Conservation (phyloP, 164 flowering plant genomes). For the Vitis labrusca region DNA sequence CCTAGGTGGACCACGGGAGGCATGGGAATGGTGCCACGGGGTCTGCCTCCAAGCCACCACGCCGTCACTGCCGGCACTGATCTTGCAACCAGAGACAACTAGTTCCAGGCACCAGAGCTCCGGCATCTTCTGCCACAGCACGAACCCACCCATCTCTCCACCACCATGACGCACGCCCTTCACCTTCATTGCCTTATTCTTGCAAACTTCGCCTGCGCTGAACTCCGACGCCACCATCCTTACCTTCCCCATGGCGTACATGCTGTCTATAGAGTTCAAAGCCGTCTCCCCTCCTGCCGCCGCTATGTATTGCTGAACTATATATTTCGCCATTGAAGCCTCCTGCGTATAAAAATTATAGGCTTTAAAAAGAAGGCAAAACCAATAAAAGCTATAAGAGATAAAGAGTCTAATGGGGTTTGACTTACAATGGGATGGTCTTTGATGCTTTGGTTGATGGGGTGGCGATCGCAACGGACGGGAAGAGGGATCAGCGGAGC, state of each 20-base stretch:
- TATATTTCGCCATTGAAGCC: slow-evolving; percentile 82
- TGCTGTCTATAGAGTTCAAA: slow-evolving; percentile 56
- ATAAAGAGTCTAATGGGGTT: neutral
- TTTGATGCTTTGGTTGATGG: slow-evolving; percentile 40
- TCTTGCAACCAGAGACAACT: slow-evolving; percentile 77
- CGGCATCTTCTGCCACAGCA: slow-evolving; percentile 89
- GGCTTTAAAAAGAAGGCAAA: too few relatives aligned
- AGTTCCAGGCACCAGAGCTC: slow-evolving; percentile 90
- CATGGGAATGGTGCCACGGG: slow-evolving; percentile 95
- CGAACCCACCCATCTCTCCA: slow-evolving; percentile 85
- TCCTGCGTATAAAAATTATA: slow-evolving; percentile 42
- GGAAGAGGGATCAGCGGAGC: slow-evolving; percentile 86
- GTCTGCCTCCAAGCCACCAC: slow-evolving; percentile 94
- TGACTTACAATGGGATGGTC: slow-evolving; percentile 72
- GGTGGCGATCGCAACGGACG: slow-evolving; percentile 27
- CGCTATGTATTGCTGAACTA: slow-evolving; percentile 85
- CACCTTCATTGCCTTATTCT: slow-evolving; percentile 33
- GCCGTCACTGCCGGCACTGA: slow-evolving; percentile 95
- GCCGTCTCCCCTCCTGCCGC: slow-evolving; percentile 81
- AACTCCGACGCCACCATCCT: slow-evolving; percentile 66
- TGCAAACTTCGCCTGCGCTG: slow-evolving; percentile 34
- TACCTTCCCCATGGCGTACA: slow-evolving; percentile 95
- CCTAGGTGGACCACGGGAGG: slow-evolving; percentile 91
- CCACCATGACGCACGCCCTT: slow-evolving; percentile 34
- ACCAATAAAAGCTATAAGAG: neutral